These are phyloP conservation scores for cucumber (Cucumis sativus) DNA, from an alignment of 306 rosid species.

Conservation along the genomic window Cucumber_9930_V3 NC_026659.2:6998501-6999000, in stretches of 20 bases:
- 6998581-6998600: slow-evolving; percentile 2
- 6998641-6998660: slow-evolving; percentile 41
- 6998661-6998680: slow-evolving; percentile 40
- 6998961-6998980: slow-evolving; percentile 85
- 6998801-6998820: neutral
- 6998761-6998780: slow-evolving; percentile 74
- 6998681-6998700: slow-evolving; percentile 57
- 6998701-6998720: slow-evolving; percentile 79
- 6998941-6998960: slow-evolving; percentile 76
- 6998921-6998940: slow-evolving; percentile 98
- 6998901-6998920: slow-evolving; percentile 60
- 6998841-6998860: neutral
- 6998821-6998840: neutral
- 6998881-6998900: neutral
- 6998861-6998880: neutral
- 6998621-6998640: slow-evolving; percentile 32
- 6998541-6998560: neutral
- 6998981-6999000: slow-evolving; percentile 69
- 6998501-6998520: neutral
- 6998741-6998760: slow-evolving; percentile 97
- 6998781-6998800: neutral
- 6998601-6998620: slow-evolving; percentile 26
- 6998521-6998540: neutral
- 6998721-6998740: slow-evolving; percentile 77
- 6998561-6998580: neutral